phyloP scores from a whole-genome alignment of 192 early-diverging fungal species.

The Thamnidium elegans region DNA sequence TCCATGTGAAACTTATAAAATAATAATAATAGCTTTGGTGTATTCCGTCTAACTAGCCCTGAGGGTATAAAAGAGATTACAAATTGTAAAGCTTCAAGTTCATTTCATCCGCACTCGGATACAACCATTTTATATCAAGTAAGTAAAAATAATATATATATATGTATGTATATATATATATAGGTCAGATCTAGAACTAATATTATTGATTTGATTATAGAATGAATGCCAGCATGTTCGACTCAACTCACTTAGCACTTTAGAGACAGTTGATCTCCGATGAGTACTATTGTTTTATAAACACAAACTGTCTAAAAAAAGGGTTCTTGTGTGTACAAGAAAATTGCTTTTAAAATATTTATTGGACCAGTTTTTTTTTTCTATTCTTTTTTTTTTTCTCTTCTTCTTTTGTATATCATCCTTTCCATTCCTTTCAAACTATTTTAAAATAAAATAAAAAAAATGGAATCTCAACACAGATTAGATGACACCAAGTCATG shows the following conservation, averaged over 20 bases:
- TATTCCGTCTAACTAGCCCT: constrained; percentile 88
- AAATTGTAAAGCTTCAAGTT: constrained; percentile 60
- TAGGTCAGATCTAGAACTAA: too few species aligned
- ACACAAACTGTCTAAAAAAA: too few species aligned
- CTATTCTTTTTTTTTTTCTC: background rate
- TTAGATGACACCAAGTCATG: constrained; percentile 1
- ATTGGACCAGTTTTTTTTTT: background rate
- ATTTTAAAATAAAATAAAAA: constrained; percentile 1
- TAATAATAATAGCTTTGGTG: constrained; percentile 54
- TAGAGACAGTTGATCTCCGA: too few species aligned
- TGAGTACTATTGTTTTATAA: too few species aligned
- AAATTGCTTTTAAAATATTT: too few species aligned
- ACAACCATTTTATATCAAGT: constrained; percentile 48
- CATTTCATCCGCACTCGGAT: constrained; percentile 84
- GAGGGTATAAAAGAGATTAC: constrained; percentile 75
- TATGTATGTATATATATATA: too few species aligned
- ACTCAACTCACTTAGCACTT: too few species aligned
- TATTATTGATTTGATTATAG: too few species aligned
- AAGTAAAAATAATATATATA: constrained; percentile 7
- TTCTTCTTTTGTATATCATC: background rate
- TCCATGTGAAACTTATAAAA: background rate
- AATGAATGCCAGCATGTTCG: too few species aligned
- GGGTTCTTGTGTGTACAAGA: too few species aligned
- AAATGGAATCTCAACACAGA: background rate
- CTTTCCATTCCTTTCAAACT: constrained; percentile 14